phyloP scores from a whole-genome alignment of 257 asterid genomes.

The Solanum lignicaule region DNA sequence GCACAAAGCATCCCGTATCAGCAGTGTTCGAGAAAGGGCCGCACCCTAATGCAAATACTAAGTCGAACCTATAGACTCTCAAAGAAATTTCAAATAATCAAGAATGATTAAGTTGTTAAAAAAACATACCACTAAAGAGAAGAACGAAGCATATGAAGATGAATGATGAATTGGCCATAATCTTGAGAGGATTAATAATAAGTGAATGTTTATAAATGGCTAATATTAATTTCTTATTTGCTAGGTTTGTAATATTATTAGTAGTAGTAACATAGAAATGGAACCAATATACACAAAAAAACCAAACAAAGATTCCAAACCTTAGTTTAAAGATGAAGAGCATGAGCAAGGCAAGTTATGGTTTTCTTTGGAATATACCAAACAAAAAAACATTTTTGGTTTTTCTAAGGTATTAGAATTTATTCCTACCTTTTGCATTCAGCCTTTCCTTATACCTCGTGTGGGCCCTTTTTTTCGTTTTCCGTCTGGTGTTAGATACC shows the following conservation, averaged over 20 bases:
- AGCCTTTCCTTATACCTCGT: neutral
- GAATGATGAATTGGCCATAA: conserved; percentile 13
- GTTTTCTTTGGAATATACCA: conserved; percentile 9
- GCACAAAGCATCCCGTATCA: neutral
- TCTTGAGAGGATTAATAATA: conserved; percentile 20
- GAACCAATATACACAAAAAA: conserved; percentile 10
- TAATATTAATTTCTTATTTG: neutral
- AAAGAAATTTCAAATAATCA: neutral
- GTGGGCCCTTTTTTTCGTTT: neutral
- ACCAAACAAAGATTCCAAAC: conserved; percentile 52
- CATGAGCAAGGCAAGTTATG: neutral
- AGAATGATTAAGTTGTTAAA: neutral
- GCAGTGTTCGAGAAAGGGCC: fast-evolving
- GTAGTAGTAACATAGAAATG: neutral
- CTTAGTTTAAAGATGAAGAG: conserved; percentile 29
- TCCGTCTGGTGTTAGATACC: neutral
- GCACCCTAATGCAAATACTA: neutral
- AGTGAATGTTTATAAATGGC: neutral
- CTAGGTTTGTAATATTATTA: neutral
- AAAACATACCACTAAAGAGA: conserved; percentile 29
- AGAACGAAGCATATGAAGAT: conserved; percentile 30
- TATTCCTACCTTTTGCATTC: neutral
- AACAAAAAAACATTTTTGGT: neutral
- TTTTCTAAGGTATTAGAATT: neutral
- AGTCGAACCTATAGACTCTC: neutral